Conservation (phyloP, 345 rosid species). For the Draba incana region DNA sequence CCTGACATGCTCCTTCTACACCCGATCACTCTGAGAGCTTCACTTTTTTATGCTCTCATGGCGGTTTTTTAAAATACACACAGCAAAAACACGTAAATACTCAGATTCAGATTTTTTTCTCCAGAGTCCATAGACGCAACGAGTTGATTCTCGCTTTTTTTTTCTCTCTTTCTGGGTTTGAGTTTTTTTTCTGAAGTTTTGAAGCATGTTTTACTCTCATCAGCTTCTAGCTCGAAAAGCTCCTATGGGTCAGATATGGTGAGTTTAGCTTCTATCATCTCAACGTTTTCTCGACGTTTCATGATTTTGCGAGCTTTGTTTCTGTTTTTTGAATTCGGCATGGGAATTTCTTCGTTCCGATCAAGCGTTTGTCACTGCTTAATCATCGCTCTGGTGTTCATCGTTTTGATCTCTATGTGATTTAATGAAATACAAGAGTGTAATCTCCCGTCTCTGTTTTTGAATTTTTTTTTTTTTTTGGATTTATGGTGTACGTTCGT, state of each 20-base stretch:
- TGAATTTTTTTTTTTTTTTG: not conserved
- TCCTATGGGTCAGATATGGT: slow-evolving; percentile 95
- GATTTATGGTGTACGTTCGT: slow-evolving; percentile 7
- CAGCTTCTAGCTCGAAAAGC: slow-evolving; percentile 97
- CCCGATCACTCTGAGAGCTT: slow-evolving; percentile 33
- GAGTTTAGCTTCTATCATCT: slow-evolving; percentile 12
- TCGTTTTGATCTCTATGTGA: not conserved
- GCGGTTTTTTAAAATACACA: slow-evolving; percentile 26
- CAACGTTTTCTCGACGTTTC: not conserved
- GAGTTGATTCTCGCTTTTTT: slow-evolving; percentile 20
- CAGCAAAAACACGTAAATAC: not conserved
- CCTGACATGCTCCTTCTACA: slow-evolving; percentile 27
- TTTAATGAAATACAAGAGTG: not conserved
- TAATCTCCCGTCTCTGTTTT: slow-evolving; percentile 25
- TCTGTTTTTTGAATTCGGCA: not conserved
- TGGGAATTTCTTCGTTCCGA: slow-evolving; percentile 25
- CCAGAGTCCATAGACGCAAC: slow-evolving; percentile 1
- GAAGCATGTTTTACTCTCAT: slow-evolving; percentile 86
- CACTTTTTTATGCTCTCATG: slow-evolving; percentile 28
- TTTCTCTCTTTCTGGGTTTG: slow-evolving; percentile 22
- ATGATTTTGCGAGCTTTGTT: slow-evolving; percentile 17
- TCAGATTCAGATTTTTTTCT: slow-evolving; percentile 14
- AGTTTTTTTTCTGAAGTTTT: slow-evolving; percentile 2
- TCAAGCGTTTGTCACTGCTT: slow-evolving; percentile 24
- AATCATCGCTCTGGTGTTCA: not conserved